Evolutionary conservation across 2,329 filamentous ascomycete genomes (phyloP).

Genomic region (Chrysoporthe austroafricana): DNA sequence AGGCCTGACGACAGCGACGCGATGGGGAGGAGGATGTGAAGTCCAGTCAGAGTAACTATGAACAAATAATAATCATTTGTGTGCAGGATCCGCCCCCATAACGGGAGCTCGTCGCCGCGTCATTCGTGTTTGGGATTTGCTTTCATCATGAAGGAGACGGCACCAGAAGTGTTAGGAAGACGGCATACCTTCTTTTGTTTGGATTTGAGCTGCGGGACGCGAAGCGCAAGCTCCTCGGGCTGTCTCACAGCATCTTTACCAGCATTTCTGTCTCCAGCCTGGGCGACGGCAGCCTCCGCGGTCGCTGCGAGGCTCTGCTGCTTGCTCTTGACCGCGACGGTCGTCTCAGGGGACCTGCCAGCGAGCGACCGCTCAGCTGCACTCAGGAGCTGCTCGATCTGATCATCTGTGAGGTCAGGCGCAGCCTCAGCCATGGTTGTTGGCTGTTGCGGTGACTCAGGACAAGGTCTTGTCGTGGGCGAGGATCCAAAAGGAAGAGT

Average conservation of each 20-base stretch:
- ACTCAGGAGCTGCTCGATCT: slow-evolving; percentile 25
- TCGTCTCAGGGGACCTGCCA: slow-evolving; percentile 4
- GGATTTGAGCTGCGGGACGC: slow-evolving; percentile 35
- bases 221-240: slow-evolving; percentile 35
- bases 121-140: slow-evolving; percentile 70
- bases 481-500: not conserved
- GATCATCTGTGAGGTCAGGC: slow-evolving; percentile 18
- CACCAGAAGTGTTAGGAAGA: not conserved
- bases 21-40: slow-evolving; percentile 47
- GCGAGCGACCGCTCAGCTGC: slow-evolving; percentile 24
- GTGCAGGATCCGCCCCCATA: slow-evolving; percentile 75
- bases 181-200: slow-evolving; percentile 40
- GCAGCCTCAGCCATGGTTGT: slow-evolving; percentile 22
- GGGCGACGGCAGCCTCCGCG: slow-evolving; percentile 26
- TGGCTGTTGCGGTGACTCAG: slow-evolving; percentile 22
- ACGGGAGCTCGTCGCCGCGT: slow-evolving; percentile 76
- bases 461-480: slow-evolving; percentile 17
- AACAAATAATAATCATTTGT: slow-evolving; percentile 61
- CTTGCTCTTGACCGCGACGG: slow-evolving; percentile 12
- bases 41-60: slow-evolving; percentile 73
- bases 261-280: slow-evolving; percentile 23
- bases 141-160: slow-evolving; percentile 72
- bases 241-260: slow-evolving; percentile 29
- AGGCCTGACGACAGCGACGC: slow-evolving; percentile 31
- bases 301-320: slow-evolving; percentile 17